Percentiles rank a stretch among this genome's conserved stretches.
Conservation (phyloP, 768 basidiomycete genomes). For the Mycena indigotica region DNA sequence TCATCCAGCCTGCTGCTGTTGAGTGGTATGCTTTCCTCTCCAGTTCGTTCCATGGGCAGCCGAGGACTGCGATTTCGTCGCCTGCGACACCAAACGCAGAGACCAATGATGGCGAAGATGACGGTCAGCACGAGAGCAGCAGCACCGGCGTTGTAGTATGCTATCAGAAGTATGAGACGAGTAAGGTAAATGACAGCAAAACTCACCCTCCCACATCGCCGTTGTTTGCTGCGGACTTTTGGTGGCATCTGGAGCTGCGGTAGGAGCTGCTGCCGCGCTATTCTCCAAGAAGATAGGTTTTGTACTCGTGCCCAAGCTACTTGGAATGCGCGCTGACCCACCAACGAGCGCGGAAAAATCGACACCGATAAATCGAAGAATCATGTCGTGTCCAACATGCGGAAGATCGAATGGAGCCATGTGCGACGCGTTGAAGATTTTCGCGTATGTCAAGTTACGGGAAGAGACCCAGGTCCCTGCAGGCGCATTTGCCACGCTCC, state of each 20-base stretch:
- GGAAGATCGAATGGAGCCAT: slow-evolving; percentile 94
- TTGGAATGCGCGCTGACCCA: slow-evolving; percentile 79
- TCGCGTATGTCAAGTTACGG: slow-evolving; percentile 90
- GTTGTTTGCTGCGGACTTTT: slow-evolving; percentile 78
- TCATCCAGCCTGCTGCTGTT: slow-evolving; percentile 49
- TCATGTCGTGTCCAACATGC: slow-evolving; percentile 93
- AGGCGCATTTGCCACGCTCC: slow-evolving; percentile 71
- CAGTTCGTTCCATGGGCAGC: slow-evolving; percentile 35
- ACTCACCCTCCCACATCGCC: slow-evolving; percentile 86
- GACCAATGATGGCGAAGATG: slow-evolving; percentile 64
- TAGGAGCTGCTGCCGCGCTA: slow-evolving; percentile 36
- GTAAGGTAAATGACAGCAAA: slow-evolving; percentile 3
- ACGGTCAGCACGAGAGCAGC: slow-evolving; percentile 82
- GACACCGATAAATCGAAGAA: slow-evolving; percentile 93
- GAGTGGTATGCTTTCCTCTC: slow-evolving; percentile 76
- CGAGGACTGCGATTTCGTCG: slow-evolving; percentile 48
- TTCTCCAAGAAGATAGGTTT: slow-evolving; percentile 65
- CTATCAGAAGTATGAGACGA: slow-evolving; percentile 45
- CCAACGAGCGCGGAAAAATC: slow-evolving; percentile 83
- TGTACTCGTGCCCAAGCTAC: slow-evolving; percentile 70
- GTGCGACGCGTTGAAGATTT: slow-evolving; percentile 94
- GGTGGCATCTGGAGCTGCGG: slow-evolving; percentile 41
- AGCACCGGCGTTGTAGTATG: slow-evolving; percentile 94
- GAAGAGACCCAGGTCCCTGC: slow-evolving; percentile 92
- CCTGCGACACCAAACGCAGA: slow-evolving; percentile 79